Base-by-base conservation (phyloP, 768 basidiomycete species). In the Tricholoma sp. region DNA sequence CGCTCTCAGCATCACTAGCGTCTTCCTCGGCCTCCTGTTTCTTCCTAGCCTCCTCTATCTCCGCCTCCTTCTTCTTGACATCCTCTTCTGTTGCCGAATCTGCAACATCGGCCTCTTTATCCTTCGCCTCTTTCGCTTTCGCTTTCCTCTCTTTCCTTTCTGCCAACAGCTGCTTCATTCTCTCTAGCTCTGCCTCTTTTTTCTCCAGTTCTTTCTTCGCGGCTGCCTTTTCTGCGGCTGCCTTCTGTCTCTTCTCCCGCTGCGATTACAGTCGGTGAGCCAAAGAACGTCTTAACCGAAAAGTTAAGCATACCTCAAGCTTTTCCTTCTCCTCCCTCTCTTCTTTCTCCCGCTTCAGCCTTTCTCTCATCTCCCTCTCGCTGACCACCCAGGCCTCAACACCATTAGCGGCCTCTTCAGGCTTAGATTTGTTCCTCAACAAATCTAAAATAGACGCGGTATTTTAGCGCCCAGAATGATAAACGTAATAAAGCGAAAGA, bases 391-490 rank as follows among this genome's bases (percentile, higher is more conserved):
- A 95, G 37, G 73, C 78, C 1, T 75, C 76, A 18, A 84, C 85
- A 11, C 80, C 84, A 18, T 76, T 72, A 2, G 90, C 86, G 24
- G 91, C 91, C 1, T 78, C 76, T 64, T 91, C 87, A 2, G 92
- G 91, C 53, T 88, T 77, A 18, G 86, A 84, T 73, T 95, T 94
- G 74, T 92, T 86, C 72, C 87, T 86, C 56, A 96, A 76, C 57
- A 95, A 66, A 72, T 91, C 88, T 90, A 54, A 53, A 54, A n/a
- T 54, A 52, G 56, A 5, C 24, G 6, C 2, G 11, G 10, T 61
- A 36, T 53, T 17, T 45, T 44, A 53, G 49, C 45, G 62, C 49
- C 50, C n/a, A 7, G 6, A 1, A 36, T 13, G 9, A 36, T 18
- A 20, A 42, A 42, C 17, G 55, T 53, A 51, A 48, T 34, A 37